These are phyloP conservation scores for Paramecium biaurelia DNA, from an alignment of 73 alveolate species.

Conservation along the genomic window DNA sequence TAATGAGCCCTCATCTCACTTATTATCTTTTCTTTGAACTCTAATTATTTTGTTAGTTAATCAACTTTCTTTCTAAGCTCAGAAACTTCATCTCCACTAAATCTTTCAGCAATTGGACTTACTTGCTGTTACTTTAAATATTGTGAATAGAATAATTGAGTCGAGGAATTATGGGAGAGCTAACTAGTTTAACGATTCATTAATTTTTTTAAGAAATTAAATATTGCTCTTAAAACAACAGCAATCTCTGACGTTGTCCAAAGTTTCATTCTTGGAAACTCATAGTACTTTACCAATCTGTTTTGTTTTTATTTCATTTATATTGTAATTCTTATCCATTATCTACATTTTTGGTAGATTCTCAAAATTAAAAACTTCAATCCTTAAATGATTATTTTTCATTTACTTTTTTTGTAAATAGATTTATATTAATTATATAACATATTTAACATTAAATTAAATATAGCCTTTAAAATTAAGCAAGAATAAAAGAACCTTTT, in stretches of 20 bases:
- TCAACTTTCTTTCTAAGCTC: background rate
- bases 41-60: constrained; percentile 1
- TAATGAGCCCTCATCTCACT: constrained; percentile 18
- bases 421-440: background rate
- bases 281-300: background rate
- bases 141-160: constrained; percentile 6
- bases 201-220: background rate
- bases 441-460: background rate
- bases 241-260: background rate
- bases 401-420: too few relatives aligned
- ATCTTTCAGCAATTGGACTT: constrained; percentile 39
- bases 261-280: background rate
- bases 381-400: too few relatives aligned
- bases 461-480: background rate
- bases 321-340: background rate
- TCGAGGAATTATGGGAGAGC: constrained; percentile 30
- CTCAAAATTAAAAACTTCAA: background rate
- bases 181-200: constrained; percentile 48
- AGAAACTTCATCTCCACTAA: constrained; percentile 21
- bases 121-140: constrained; percentile 13
- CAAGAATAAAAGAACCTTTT: background rate
- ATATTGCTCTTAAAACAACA: background rate
- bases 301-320: background rate
- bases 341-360: background rate
- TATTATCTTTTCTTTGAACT: background rate